These are phyloP conservation scores for Podospora sp. DNA, from an alignment of 495 filamentous ascomycete species.

Conservation along the genomic window DNA sequence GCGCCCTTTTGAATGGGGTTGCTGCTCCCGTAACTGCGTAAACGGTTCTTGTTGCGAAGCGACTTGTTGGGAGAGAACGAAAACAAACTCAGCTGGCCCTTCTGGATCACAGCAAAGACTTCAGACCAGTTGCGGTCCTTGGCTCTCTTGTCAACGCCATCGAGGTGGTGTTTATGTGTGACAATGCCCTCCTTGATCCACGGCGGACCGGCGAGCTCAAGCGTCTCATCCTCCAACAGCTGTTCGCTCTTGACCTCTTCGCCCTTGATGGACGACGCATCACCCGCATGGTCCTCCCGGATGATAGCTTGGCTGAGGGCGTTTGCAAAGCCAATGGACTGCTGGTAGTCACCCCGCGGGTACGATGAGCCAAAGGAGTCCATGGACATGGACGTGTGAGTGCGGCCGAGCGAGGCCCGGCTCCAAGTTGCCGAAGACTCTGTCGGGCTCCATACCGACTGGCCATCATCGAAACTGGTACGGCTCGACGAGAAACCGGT, in stretches of 20 bases:
- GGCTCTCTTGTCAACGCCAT: slow-evolving; percentile 83
- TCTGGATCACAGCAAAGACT: slow-evolving; percentile 96
- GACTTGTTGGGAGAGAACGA: slow-evolving; percentile 82
- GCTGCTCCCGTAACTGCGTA: slow-evolving; percentile 33
- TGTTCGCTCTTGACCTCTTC: slow-evolving; percentile 61
- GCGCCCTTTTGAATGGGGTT: slow-evolving; percentile 53
- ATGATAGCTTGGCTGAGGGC: slow-evolving; percentile 96
- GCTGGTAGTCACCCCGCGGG: slow-evolving; percentile 83
- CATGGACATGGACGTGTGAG: slow-evolving; percentile 86
- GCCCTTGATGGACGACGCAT: slow-evolving; percentile 53
- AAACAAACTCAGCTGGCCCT: slow-evolving; percentile 93
- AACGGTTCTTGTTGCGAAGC: slow-evolving; percentile 67
- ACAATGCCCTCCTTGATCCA: slow-evolving; percentile 98
- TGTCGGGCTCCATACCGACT: slow-evolving; percentile 88
- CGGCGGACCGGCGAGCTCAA: slow-evolving; percentile 87
- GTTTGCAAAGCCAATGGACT: slow-evolving; percentile 97
- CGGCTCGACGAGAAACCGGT: slow-evolving; percentile 88
- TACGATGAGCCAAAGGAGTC: slow-evolving; percentile 82
- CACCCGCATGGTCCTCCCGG: slow-evolving; percentile 73
- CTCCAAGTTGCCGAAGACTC: slow-evolving; percentile 83
- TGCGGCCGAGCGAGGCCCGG: slow-evolving; percentile 86
- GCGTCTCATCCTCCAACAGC: slow-evolving; percentile 85
- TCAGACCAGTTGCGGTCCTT: slow-evolving; percentile 94
- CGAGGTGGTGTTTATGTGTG: slow-evolving; percentile 95
- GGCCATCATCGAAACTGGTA: slow-evolving; percentile 89